Evolutionary conservation across 257 asterid genomes (phyloP), one percentile per base, ranked within the genome.

Genomic region (Paraleonurus japonicus): DNA sequence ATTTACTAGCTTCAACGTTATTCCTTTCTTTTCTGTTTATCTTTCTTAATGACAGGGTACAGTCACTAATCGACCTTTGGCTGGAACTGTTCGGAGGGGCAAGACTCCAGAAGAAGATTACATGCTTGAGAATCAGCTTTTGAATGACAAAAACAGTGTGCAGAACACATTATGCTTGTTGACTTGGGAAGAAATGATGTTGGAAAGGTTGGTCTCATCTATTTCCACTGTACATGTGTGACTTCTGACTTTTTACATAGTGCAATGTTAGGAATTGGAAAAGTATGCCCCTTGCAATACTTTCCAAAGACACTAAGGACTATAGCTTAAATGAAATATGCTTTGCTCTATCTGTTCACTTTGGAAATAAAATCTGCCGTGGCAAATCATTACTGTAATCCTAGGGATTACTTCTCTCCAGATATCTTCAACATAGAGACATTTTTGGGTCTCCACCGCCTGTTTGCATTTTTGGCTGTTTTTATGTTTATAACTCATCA

Each of bases 111-210:
- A 90, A 78, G 99, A 95, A 81, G 99, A 95, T 81, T 76, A 81
- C 75, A 87, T 92, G 97, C 72, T 89, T 82, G 97, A 92, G 84
- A 89, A 83, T 50, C 93, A 87, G 89, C 98, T 95, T 61, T 79
- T 92, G 81, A 80, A 82, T 39, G 95, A 95, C 28, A 89, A 61
- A 95, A 95, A 74, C 99, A 95, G 84, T 82, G 96, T 73, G 99
- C 99, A 3, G 99, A 95, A 78, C 98, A 95, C 83, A 89, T 89
- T 78, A 95, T 95, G 99, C 87, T 95, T 76, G 99, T 95, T 76
- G 99, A 95, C 83, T 85, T 95, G 84, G 99, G 99, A 71, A 87
- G 99, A 75, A 92, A 95, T 77, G 99, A 95, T 80, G 99, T 95
- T 27, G 99, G 99, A 80, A 92, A 92, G 98, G 99, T 95, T 79